Evolutionary conservation across 1,284 basidiomycete genomes (phyloP), one percentile per base, ranked within the genome.

Genomic region (Sporisorium sorghi): DNA sequence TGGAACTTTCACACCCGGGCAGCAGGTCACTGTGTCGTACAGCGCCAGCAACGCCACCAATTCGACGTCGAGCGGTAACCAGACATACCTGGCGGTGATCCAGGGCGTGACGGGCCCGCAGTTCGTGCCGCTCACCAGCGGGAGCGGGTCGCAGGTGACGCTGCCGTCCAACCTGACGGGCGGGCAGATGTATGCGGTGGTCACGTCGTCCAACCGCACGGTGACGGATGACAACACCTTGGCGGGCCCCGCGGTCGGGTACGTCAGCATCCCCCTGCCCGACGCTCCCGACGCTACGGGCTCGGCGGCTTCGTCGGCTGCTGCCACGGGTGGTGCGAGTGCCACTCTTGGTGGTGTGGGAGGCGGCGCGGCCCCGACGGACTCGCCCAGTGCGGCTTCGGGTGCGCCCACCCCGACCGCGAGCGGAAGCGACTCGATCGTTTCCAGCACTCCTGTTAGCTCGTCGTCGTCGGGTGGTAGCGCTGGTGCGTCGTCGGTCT

Each of bases 201-300:
- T 76, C 10, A 76, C 73, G 1, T 46, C 49, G 6, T 56, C 55
- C 47, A 66, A 73, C 65, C 17, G 1, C 23, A 17, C 50, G 1
- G 70, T 76, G 2, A 69, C 65, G 2, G 70, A 76, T n/a, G 70
- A 76, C 70, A 76, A 58, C 58, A 73, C 73, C 12, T 9, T 76
- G 32, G 73, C 73, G 14, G 73, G 73, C 3, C 73, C 69, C 35
- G 72, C 72, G 0, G 62, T 66, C 2, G 72, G 61, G 0, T 74
- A 59, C 42, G 69, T 76, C 58, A 54, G 53, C 47, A 47, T 76
- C 32, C 70, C 73, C 19, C 61, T 76, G 5, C 65, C 62, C 9
- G 10, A 58, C 23, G 74, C 74, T n/a, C 74, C 71, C n/a, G 62
- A 59, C 2, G 70, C 70, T 12, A 60, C 73, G 23, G 43, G 12